These are phyloP conservation scores for Platanthera zijinensis DNA, from an alignment of 106 monocot species.

Conservation along the genomic window DNA sequence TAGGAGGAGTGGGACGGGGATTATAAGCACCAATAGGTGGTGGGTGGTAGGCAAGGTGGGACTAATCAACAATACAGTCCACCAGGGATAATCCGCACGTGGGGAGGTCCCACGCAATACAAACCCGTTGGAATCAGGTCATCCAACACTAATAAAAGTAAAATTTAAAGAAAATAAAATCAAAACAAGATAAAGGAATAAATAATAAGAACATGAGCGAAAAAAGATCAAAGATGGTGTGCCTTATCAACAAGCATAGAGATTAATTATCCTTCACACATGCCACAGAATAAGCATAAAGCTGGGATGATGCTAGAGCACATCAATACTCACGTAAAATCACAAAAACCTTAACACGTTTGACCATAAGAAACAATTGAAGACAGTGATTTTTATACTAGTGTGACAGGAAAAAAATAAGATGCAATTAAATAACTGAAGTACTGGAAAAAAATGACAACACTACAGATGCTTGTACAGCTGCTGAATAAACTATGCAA, in stretches of 20 bases:
- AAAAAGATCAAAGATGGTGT: background rate
- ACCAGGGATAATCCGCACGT: too few species aligned
- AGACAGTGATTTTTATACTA: background rate
- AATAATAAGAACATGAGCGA: background rate
- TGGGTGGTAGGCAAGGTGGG: too few species aligned
- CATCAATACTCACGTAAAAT: background rate
- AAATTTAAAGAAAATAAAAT: too few species aligned
- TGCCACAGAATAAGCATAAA: background rate
- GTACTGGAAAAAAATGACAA: background rate
- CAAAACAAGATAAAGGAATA: too few species aligned
- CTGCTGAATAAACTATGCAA: background rate
- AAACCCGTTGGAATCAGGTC: too few species aligned
- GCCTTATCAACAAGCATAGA: background rate
- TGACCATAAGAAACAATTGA: background rate
- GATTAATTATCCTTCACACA: background rate
- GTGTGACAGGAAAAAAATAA: background rate
- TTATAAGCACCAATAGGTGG: too few species aligned
- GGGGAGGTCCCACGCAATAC: too few species aligned
- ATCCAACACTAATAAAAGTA: too few species aligned
- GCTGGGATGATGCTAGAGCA: background rate
- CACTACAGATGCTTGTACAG: background rate
- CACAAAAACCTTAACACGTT: background rate
- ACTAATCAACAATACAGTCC: too few species aligned
- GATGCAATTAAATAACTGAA: background rate
- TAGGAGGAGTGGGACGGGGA: too few species aligned